Base-by-base conservation (phyloP, 441 rosid species). In the Brassica hybrid region DNA sequence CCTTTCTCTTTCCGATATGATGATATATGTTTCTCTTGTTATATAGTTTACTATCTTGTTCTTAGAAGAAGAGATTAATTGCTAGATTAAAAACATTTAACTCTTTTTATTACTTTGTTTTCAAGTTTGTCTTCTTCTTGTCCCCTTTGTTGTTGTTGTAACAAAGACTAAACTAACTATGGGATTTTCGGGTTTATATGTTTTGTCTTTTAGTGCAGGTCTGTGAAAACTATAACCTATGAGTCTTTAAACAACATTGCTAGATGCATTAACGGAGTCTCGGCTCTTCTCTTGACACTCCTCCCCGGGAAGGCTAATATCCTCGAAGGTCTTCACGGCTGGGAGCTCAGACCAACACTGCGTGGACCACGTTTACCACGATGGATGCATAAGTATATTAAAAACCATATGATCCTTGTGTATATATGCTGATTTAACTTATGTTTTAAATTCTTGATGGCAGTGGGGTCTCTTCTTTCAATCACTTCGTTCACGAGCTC, bases 401-500 rank as follows among this genome's bases (percentile, higher is more conserved):
- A 34, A 36, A 59, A 11, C 1, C 59, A 14, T 25, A 60, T 67
- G 58, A 36, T 71, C 60, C 41, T 50, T 10, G 41, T 13, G 45
- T 38, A 4, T 6, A 12, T 56, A 1, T 64, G 61, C 67, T 69
- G 18, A 64, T 27, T 0, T 59, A 11, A 63, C 30, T 68, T 21
- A 27, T 63, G 59, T 32, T 23, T 60, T 9, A 67, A 7, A 71
- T 60, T 58, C 41, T 23, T 45, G 41, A 54, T 83, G 58, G 52
- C 78, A 95, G 99, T 83, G 98, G 97, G 14, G 98, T 86, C 54
- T 96, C 98, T 75, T 96, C 99, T 27, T 96, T 96, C 87, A 96
- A 94, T 85, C 91, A 84, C 34, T 89, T 96, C 79, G 81, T 96
- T 82, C 99, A 96, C 73, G 91, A 94, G 79, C 93, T 88, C 67